phyloP scores from a whole-genome alignment of 148 eudicot genomes.

The Heliosperma pusillum region DNA sequence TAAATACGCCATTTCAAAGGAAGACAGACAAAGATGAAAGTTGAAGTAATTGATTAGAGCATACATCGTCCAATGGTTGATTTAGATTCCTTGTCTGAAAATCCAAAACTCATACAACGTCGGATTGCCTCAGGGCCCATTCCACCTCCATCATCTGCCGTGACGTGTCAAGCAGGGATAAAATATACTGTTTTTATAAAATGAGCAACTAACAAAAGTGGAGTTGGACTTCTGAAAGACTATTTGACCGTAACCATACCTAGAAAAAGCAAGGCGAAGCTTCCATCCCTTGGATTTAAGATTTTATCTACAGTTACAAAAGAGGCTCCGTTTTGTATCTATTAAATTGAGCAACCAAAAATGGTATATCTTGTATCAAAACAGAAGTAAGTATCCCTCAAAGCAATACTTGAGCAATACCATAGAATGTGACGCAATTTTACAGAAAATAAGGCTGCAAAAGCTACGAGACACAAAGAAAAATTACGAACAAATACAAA shows the following conservation, averaged over 20 bases:
- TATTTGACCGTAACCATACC: conserved; percentile 37
- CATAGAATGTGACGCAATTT: background rate
- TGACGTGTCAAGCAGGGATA: conserved; percentile 24
- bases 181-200: background rate
- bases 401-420: background rate
- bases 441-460: background rate
- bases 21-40: background rate
- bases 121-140: conserved; percentile 82
- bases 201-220: background rate
- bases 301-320: conserved; percentile 66
- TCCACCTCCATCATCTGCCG: conserved; percentile 86
- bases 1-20: conserved; percentile 8
- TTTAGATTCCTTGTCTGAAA: conserved; percentile 75
- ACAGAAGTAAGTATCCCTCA: too few species aligned
- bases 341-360: conserved; percentile 30
- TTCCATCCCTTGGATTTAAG: conserved; percentile 69
- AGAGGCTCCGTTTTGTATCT: conserved; percentile 90
- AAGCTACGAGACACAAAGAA: background rate
- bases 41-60: conserved; percentile 13
- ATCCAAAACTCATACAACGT: conserved; percentile 87
- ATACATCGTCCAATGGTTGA: conserved; percentile 80
- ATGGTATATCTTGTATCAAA: conserved; percentile 11
- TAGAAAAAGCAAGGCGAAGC: conserved; percentile 70
- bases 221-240: background rate
- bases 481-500: too few species aligned